phyloP scores from a whole-genome alignment of 306 rosid species.

The Hylodesmum podocarpum region DNA sequence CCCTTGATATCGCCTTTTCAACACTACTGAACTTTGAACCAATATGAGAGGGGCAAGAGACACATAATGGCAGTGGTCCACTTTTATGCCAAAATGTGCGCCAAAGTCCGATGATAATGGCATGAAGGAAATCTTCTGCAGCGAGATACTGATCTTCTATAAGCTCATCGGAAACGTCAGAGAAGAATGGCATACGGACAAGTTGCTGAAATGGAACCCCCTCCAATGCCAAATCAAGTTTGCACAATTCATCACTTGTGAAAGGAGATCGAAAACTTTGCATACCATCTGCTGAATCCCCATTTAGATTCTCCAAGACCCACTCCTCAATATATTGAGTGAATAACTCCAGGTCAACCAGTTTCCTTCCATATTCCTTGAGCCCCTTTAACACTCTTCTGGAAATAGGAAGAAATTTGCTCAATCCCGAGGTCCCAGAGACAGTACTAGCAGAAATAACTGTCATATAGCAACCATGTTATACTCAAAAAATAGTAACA shows the following conservation, averaged over 20 bases:
- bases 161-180: constrained; percentile 42
- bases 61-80: constrained; percentile 68
- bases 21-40: constrained; percentile 79
- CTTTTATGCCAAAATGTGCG: constrained; percentile 92
- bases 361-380: constrained; percentile 72
- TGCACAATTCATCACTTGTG: constrained; percentile 64
- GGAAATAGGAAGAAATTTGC: constrained; percentile 54
- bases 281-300: constrained; percentile 50
- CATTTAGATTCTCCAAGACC: constrained; percentile 64
- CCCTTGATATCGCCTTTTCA: constrained; percentile 79
- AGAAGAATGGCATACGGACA: constrained; percentile 68
- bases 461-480: constrained; percentile 42
- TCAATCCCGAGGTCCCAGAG: constrained; percentile 65
- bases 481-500: constrained; percentile 8
- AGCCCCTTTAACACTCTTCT: constrained; percentile 70
- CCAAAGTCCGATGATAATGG: constrained; percentile 76
- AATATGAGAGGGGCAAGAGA: constrained; percentile 69
- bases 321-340: constrained; percentile 65
- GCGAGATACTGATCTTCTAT: constrained; percentile 80
- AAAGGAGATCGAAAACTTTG: constrained; percentile 64
- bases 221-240: constrained; percentile 88
- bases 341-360: constrained; percentile 65
- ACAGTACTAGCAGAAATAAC: constrained; percentile 60
- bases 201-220: constrained; percentile 87
- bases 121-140: constrained; percentile 79